These are phyloP conservation scores for Clarireedia paspali DNA, from an alignment of 2,329 filamentous ascomycete genomes.

Conservation along the genomic window DNA sequence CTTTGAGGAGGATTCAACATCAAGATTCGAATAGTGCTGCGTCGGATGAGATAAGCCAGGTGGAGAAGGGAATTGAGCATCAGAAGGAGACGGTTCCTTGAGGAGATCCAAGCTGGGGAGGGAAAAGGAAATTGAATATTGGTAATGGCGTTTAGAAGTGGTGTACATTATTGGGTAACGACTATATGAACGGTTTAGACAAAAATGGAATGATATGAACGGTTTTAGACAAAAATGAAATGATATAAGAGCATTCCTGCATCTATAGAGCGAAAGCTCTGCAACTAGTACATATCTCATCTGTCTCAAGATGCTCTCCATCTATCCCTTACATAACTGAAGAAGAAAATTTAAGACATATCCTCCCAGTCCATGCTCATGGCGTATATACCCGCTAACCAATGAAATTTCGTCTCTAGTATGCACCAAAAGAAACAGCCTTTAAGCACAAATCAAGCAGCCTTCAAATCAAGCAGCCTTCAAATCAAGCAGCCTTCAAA, in stretches of 20 bases:
- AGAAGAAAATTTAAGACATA: no score
- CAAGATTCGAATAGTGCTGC: slow-evolving; percentile 8
- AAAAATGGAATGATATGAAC: no score
- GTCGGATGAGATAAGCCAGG: background rate
- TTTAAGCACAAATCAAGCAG: no score
- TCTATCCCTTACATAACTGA: background rate
- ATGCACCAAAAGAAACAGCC: no score
- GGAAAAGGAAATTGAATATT: background rate
- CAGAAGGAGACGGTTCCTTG: background rate
- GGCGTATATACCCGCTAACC: no score
- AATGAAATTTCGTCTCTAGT: no score
- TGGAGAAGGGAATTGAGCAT: background rate
- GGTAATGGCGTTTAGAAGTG: background rate
- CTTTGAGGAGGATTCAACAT: slow-evolving; percentile 17
- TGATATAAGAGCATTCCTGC: no score
- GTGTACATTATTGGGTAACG: no score
- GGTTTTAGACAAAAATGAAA: no score
- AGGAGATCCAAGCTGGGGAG: background rate
- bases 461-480: background rate
- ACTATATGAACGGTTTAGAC: no score
- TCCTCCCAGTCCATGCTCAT: no score
- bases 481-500: background rate
- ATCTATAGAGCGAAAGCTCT: no score
- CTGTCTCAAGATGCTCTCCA: background rate
- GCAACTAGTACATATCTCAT: background rate